A percentile compares a stretch with the other conserved stretches of the same genome.
Conservation (phyloP, 176 grass and related monocot genomes). For the Otatea glauca region DNA sequence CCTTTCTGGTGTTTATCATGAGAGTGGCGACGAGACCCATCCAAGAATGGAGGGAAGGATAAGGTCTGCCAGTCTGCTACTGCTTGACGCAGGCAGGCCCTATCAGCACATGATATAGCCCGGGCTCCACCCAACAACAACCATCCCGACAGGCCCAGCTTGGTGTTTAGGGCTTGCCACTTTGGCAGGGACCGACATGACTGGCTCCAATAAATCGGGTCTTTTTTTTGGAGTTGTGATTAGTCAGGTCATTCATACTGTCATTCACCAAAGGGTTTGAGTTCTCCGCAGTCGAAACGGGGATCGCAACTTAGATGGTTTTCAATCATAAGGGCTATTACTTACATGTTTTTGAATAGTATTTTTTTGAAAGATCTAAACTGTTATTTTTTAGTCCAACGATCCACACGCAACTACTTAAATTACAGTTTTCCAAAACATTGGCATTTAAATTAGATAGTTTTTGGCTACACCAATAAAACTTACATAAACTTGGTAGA, state of each 20-base stretch:
- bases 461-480: not conserved
- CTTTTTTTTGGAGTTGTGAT: too few relatives aligned
- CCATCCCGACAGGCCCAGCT: not conserved
- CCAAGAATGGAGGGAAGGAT: not conserved
- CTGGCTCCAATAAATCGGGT: not conserved
- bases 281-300: too few relatives aligned
- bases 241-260: too few relatives aligned
- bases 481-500: not conserved
- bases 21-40: not conserved
- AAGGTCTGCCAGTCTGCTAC: not conserved
- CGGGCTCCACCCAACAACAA: not conserved
- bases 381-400: too few relatives aligned
- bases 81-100: not conserved
- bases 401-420: too few relatives aligned
- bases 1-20: conserved; percentile 24
- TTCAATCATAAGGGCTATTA: too few relatives aligned
- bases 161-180: not conserved
- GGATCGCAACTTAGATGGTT: too few relatives aligned
- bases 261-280: not conserved
- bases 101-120: not conserved
- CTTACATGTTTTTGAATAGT: too few relatives aligned
- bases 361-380: too few relatives aligned
- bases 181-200: not conserved
- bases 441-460: not conserved
- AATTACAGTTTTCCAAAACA: not conserved